Evolutionary conservation across 768 basidiomycete genomes (phyloP), one percentile per base, ranked within the genome.

Genomic region (Lyophyllum decastes): DNA sequence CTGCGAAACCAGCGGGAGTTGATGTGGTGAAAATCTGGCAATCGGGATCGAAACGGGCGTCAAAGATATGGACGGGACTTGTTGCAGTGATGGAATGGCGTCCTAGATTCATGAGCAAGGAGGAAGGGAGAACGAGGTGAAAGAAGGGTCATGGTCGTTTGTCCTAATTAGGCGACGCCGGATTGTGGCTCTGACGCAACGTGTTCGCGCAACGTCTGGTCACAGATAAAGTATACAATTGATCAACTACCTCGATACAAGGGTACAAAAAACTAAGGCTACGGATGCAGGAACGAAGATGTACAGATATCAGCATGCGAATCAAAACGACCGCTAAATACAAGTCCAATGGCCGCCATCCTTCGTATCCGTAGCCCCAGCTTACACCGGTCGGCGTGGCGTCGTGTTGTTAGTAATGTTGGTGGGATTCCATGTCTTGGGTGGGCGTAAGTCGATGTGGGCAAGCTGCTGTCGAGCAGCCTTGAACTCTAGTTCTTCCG

Each of bases 61-160:
- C 87, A 59, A 88, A 79, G 65, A 94, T 83, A 65, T 87, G 84
- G 54, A 91, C 80, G 2, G 91, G 91, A 57, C 76, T 80, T 38
- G 90, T 88, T 22, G 91, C 76, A 59, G 88, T 85, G 75, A 94
- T 92, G 35, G 88, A 86, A 71, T 92, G 89, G 67, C 92, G 86
- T 65, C 87, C 91, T 68, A 94, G 79, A 80, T 94, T 92, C 92
- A 94, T 94, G 76, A 76, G 74, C 64, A 55, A 56, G 55, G 52
- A 48, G 54, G 53, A 51, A 41, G 52, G 58, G 59, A 49, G 48
- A 46, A 58, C 21, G 61, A 61, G 35, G 35, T 11, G 35, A 38
- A 4, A 51, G 48, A 53, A 40, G 54, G 57, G 45, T 64, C 63
- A 64, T 59, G 63, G 60, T 52, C 43, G 53, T 56, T 52, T 64